phyloP scores from a whole-genome alignment of 345 rosid genomes.

The Jatropha curcas region DNA sequence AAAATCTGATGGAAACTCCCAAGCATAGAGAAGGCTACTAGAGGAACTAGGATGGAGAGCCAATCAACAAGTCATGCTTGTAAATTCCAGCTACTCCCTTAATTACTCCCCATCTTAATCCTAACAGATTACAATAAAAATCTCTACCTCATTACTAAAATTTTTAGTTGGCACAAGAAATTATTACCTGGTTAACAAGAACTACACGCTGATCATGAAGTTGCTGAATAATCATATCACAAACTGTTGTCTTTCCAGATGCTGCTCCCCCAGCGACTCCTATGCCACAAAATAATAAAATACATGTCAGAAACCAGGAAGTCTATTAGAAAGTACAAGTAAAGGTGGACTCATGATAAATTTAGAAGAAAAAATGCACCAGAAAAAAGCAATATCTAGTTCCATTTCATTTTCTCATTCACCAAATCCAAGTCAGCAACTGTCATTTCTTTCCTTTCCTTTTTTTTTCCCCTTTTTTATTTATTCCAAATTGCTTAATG shows the following conservation, averaged over 20 bases:
- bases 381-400: background rate
- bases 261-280: constrained; percentile 99
- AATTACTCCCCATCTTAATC: background rate
- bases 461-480: background rate
- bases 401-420: background rate
- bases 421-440: background rate
- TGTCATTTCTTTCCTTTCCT: background rate
- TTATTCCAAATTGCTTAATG: background rate
- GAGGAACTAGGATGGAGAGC: background rate
- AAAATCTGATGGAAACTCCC: background rate
- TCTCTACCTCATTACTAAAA: background rate
- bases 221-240: constrained; percentile 99
- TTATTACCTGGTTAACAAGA: constrained; percentile 81
- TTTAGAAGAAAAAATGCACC: background rate
- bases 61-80: background rate
- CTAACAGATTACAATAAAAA: background rate
- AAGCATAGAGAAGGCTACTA: background rate
- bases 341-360: background rate
- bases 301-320: background rate
- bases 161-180: background rate
- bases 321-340: background rate
- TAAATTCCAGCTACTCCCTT: no score
- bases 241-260: constrained; percentile 96
- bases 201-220: constrained; percentile 99
- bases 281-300: constrained; percentile 19